phyloP scores from a whole-genome alignment of 805 yeast genomes.

The Myxozyma neotropica region DNA sequence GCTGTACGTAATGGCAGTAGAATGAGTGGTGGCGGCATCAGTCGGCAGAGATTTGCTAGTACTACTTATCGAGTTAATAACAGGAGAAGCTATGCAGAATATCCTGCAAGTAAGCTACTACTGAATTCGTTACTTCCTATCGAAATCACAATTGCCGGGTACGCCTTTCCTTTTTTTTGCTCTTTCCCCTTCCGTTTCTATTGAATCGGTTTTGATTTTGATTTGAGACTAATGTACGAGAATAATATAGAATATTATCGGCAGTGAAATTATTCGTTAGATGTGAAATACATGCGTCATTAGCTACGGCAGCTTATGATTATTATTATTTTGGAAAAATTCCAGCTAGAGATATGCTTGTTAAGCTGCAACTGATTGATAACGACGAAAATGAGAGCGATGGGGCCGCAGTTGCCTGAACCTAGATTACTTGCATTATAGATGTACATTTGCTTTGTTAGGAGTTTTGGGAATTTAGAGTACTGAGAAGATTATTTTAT shows the following conservation, averaged over 20 bases:
- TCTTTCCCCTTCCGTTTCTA: not conserved
- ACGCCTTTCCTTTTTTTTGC: not conserved
- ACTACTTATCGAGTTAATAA: no score
- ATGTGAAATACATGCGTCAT: conserved; percentile 5
- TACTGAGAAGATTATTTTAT: no score
- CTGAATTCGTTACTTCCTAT: not conserved
- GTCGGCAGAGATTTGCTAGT: no score
- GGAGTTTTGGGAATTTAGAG: no score
- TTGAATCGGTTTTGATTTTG: no score
- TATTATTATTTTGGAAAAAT: conserved; percentile 1
- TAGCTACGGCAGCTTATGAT: conserved; percentile 6
- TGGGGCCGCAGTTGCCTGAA: not conserved
- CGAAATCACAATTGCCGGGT: not conserved
- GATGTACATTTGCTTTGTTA: no score
- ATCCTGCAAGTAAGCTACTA: not conserved
- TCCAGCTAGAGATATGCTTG: not conserved
- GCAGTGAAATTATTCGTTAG: not conserved
- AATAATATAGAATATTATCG: not conserved
- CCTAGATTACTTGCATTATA: no score
- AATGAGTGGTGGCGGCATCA: no score
- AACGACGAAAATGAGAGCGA: not conserved
- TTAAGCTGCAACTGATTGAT: not conserved
- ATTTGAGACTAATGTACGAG: not conserved
- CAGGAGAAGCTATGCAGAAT: not conserved
- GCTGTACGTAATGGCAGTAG: no score